Conservation (phyloP, 371 early-diverging fungal species). For the Dichotomocladium elegans region DNA sequence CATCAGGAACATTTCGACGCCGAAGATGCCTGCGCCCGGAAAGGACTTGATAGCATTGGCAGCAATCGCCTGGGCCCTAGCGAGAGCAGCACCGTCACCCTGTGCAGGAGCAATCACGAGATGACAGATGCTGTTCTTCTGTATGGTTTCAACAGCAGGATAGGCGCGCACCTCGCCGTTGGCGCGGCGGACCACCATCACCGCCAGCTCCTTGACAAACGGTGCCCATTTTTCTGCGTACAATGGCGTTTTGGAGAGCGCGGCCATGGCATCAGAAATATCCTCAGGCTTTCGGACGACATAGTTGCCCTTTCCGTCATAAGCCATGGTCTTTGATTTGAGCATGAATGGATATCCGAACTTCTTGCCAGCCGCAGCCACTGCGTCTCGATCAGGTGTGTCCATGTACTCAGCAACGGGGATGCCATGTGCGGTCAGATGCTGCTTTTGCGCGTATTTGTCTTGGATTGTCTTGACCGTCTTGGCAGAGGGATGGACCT, state of each 20-base stretch:
- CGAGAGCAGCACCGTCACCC: slow-evolving; percentile 71
- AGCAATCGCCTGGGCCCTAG: slow-evolving; percentile 75
- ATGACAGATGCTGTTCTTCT: slow-evolving; percentile 92
- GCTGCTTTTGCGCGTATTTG: slow-evolving; percentile 88
- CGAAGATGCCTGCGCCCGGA: slow-evolving; percentile 90
- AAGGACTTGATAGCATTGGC: slow-evolving; percentile 77
- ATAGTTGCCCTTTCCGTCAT: slow-evolving; percentile 94
- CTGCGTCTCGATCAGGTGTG: slow-evolving; percentile 46
- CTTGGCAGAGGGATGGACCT: slow-evolving; percentile 73
- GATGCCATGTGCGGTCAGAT: slow-evolving; percentile 57
- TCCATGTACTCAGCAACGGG: slow-evolving; percentile 75
- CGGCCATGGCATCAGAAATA: slow-evolving; percentile 56
- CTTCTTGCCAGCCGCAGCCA: slow-evolving; percentile 45
- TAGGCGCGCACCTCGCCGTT: slow-evolving; percentile 80
- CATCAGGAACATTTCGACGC: slow-evolving; percentile 94
- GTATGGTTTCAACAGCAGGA: slow-evolving; percentile 94
- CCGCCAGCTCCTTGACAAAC: slow-evolving; percentile 90
- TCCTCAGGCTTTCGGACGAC: slow-evolving; percentile 70
- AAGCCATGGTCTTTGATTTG: slow-evolving; percentile 90
- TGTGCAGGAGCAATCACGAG: slow-evolving; percentile 94
- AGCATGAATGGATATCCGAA: slow-evolving; percentile 94
- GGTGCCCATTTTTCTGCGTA: slow-evolving; percentile 95
- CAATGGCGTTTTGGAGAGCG: slow-evolving; percentile 51
- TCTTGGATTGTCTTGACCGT: slow-evolving; percentile 91
- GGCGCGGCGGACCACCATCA: slow-evolving; percentile 90